Base-by-base conservation (phyloP, 305 asterid genomes). In the Coffea humblotiana region DNA sequence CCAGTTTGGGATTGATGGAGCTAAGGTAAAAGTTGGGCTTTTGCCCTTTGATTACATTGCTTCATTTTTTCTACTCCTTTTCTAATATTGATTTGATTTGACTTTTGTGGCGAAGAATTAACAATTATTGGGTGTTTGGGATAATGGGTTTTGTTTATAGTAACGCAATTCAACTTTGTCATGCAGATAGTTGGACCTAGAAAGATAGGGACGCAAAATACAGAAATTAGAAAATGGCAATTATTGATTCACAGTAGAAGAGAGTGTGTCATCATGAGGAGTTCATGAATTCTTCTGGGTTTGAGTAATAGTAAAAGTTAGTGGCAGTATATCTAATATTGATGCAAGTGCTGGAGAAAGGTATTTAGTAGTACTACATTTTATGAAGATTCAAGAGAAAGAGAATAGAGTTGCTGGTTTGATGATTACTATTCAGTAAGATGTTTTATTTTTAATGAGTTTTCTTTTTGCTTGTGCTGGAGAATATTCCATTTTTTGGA, bases 1-100 rank as follows among this genome's bases (percentile, higher is more conserved):
- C 80, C 94, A 93, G 77, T 93, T 93, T 77, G 98, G 95, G 80
- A 91, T 93, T 48, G 98, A 93, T 64, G 98, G 97, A 61, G 79
- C 85, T 29, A 91, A 93, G 85, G 95, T 91, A 82, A 80, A 90
- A 48, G 52, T 25, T 14, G 56, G 27, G 32, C 32, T 58, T 35
- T 45, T 16, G 40, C 49, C 43, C 5, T 64, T 82, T 54, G 27
- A 4, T 27, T 47, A 64, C 4, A 35, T 67, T 60, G 29, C 2
- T 51, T 11, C 21, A 47, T 51, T 65, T 63, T 73, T 75, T 45
- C 64, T 13, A 14, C 32, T 19, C 23, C 23, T 60, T 43, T 12
- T 48, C 25, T 72, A 48, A 16, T 37, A 25, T 60, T 76, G 23
- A 19, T 43, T 27, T 63, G 25, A 63, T 13, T 27, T 52, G 27